phyloP scores from a whole-genome alignment of 2,329 filamentous ascomycete genomes.

The Fusarium temperatum region DNA sequence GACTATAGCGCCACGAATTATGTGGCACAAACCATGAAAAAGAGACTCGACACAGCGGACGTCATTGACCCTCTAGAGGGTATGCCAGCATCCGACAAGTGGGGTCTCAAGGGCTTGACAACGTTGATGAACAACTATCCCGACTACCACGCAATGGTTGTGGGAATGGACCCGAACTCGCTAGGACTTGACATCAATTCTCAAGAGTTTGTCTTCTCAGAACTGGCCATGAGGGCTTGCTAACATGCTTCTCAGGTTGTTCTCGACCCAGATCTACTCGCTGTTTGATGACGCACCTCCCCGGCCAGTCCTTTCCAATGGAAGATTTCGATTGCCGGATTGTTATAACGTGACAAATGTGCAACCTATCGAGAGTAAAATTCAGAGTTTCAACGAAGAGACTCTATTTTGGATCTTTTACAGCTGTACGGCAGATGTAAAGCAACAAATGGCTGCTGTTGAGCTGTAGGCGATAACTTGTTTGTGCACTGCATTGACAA shows the following conservation, averaged over 20 bases:
- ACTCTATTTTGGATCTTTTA: conserved; percentile 77
- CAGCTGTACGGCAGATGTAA: conserved; percentile 68
- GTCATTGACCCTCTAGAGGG: conserved; percentile 67
- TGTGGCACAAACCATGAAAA: conserved; percentile 24
- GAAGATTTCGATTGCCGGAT: conserved; percentile 68
- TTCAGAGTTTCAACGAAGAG: conserved; percentile 73
- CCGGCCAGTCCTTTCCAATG: conserved; percentile 60
- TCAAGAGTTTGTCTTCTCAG: conserved; percentile 60
- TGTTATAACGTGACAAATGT: conserved; percentile 75
- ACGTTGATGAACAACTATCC: conserved; percentile 71
- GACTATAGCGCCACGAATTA: not conserved
- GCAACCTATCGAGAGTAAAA: conserved; percentile 71
- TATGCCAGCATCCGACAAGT: conserved; percentile 71
- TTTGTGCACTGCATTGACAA: not conserved
- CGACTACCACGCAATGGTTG: conserved; percentile 69
- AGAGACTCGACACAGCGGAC: conserved; percentile 50
- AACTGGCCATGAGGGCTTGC: not conserved
- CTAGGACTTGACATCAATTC: conserved; percentile 67
- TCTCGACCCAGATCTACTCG: conserved; percentile 69
- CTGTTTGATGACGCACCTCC: conserved; percentile 69
- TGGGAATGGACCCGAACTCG: conserved; percentile 65
- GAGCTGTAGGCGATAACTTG: conserved; percentile 61
- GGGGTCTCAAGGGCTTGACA: conserved; percentile 70
- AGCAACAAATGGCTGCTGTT: conserved; percentile 70
- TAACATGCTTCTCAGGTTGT: conserved; percentile 51